Conservation (phyloP, 2,329 filamentous ascomycete species). For the Aspergillus hiratsukae region DNA sequence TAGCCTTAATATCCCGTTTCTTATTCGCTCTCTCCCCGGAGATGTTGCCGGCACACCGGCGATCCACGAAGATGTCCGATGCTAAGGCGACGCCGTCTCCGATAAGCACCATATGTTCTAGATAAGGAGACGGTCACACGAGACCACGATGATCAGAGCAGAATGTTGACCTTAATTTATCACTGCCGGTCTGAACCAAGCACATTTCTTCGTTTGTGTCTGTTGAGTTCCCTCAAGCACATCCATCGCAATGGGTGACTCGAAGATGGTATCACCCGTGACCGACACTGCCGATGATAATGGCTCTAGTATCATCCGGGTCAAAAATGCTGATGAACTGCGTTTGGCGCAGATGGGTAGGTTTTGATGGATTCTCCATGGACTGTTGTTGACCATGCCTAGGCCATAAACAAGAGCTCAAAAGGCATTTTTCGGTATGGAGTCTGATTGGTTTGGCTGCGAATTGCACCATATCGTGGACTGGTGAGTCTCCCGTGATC, state of each 20-base stretch:
- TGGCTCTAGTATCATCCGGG: constrained; percentile 11
- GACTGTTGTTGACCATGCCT: background rate
- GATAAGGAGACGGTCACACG: background rate
- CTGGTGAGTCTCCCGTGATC: constrained; percentile 23
- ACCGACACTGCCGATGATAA: background rate
- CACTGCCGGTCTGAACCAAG: background rate
- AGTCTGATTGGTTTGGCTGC: constrained; percentile 48
- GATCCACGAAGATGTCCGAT: background rate
- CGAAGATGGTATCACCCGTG: constrained; percentile 5
- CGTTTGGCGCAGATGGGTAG: constrained; percentile 45
- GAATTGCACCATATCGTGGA: constrained; percentile 50
- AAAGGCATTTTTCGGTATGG: constrained; percentile 46
- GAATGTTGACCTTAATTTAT: background rate
- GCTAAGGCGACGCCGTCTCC: background rate
- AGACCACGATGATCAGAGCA: background rate
- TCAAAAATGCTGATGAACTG: constrained; percentile 37
- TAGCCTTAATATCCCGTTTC: background rate
- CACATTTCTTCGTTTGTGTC: background rate
- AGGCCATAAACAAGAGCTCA: constrained; percentile 49
- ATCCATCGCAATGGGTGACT: constrained; percentile 9
- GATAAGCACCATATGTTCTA: background rate
- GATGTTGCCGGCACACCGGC: constrained; percentile 2
- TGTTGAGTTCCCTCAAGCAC: background rate
- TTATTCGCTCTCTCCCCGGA: background rate
- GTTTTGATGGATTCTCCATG: constrained; percentile 8